Evolutionary conservation across 768 basidiomycete genomes (phyloP), one percentile per base, ranked within the genome.

Genomic region (Lepiota venenata): DNA sequence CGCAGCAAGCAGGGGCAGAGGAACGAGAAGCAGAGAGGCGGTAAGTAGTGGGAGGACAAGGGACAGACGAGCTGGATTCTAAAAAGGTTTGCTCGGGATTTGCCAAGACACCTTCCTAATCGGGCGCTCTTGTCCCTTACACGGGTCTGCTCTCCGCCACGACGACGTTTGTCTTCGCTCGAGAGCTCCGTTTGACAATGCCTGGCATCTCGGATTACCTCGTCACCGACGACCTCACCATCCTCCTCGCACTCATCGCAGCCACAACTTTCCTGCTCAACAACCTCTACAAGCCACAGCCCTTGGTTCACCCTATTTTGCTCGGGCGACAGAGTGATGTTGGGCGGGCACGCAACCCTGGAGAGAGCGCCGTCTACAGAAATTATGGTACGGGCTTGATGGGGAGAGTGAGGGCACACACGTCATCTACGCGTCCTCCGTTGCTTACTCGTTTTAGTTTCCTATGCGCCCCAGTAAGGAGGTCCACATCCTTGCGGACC

Each of bases 301-400:
- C 88, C 2, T 81, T 95, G 40, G 93, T 95, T 0, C 94, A 97
- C 63, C 94, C 94, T n/a, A 88, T 98, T 60, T 78, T 96, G 8
- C 80, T 98, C 1, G 93, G 94, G 6, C 76, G 93, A 47, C 94
- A 98, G 76, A 92, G 91, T 61, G 95, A 97, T 67, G 87, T 88
- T 22, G 86, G 85, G 11, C 78, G 86, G 47, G 91, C 94, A 3
- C 76, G 94, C 50, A 85, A 91, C 63, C 78, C 87, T 11, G 77
- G 80, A 7, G 89, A 95, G 71, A 93, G 91, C 61, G 91, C 92
- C 0, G 75, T 94, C 14, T 96, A 95, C 68, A 82, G 95, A 63
- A 93, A 91, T 72, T 97, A 94, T 75, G 82, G 88, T 12, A 92
- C 88, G 21, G 91, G 91, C 12, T 74, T 90, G 55, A 80, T 84